These are phyloP conservation scores for Scheffersomyces ergatensis DNA, from an alignment of 805 yeast genomes.

Conservation along the genomic window DNA sequence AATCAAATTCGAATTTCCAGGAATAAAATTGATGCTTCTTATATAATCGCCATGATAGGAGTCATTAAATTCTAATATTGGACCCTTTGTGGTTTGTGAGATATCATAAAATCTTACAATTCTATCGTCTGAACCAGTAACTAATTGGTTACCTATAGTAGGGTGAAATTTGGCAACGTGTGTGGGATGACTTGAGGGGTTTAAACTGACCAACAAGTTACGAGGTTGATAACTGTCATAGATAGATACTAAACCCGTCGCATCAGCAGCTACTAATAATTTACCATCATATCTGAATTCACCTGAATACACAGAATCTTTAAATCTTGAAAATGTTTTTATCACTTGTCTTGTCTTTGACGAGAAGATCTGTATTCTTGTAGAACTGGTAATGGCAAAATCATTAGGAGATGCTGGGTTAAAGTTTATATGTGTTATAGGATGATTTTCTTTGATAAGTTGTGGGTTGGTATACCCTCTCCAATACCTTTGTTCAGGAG, in stretches of 20 bases:
- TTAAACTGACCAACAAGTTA: constrained; percentile 72
- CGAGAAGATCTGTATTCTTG: constrained; percentile 88
- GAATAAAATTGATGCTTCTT: constrained; percentile 76
- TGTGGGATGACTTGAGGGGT: constrained; percentile 83
- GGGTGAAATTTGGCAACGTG: constrained; percentile 94
- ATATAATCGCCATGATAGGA: constrained; percentile 84
- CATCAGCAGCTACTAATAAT: constrained; percentile 90
- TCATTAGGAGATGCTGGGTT: constrained; percentile 85
- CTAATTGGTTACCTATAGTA: constrained; percentile 63
- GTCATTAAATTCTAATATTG: constrained; percentile 59
- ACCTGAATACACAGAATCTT: constrained; percentile 89
- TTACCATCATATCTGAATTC: constrained; percentile 91
- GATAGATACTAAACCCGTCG: constrained; percentile 87
- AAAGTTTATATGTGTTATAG: constrained; percentile 84
- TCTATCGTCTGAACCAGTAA: constrained; percentile 91
- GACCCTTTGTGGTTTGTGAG: constrained; percentile 65
- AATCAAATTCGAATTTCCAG: constrained; percentile 71
- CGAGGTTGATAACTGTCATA: constrained; percentile 83
- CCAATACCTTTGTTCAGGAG: constrained; percentile 96
- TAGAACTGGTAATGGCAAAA: constrained; percentile 88
- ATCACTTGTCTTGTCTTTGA: constrained; percentile 91
- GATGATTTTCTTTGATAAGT: constrained; percentile 88
- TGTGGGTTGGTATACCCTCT: constrained; percentile 81
- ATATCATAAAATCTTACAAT: constrained; percentile 86
- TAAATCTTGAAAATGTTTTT: constrained; percentile 82